Percentiles rank a stretch among this genome's conserved stretches.
These are phyloP conservation scores for Lecanicillium sp. DNA, from an alignment of 2,329 filamentous ascomycete species.

Conservation along the genomic window DNA sequence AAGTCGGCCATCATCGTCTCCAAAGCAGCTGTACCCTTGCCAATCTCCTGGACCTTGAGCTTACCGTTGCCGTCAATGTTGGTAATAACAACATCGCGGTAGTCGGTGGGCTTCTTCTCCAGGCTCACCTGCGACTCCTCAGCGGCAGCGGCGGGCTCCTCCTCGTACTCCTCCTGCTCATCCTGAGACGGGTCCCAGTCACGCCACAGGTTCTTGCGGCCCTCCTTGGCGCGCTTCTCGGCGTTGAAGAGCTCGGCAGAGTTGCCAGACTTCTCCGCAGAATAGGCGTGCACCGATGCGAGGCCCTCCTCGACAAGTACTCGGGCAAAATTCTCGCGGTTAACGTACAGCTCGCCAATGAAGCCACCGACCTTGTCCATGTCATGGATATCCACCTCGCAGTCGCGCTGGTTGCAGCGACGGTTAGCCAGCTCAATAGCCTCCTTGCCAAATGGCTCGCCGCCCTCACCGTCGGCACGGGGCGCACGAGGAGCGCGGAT, in stretches of 20 bases:
- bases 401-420: constrained; percentile 86
- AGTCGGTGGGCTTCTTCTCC: constrained; percentile 68
- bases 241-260: constrained; percentile 79
- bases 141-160: constrained; percentile 40
- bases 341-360: constrained; percentile 89
- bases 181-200: constrained; percentile 91
- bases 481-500: constrained; percentile 87
- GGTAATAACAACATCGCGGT: constrained; percentile 88
- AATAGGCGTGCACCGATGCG: constrained; percentile 87
- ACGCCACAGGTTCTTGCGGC: constrained; percentile 80
- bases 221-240: constrained; percentile 84
- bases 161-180: constrained; percentile 45
- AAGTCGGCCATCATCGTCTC: constrained; percentile 87
- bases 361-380: constrained; percentile 96
- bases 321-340: constrained; percentile 94
- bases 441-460: constrained; percentile 92
- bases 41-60: constrained; percentile 87
- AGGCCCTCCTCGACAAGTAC: constrained; percentile 87
- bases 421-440: constrained; percentile 85
- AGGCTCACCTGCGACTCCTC: constrained; percentile 44
- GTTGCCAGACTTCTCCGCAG: constrained; percentile 90
- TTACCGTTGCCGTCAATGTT: constrained; percentile 76
- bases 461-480: constrained; percentile 63
- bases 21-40: constrained; percentile 75
- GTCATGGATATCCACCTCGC: constrained; percentile 90